Evolutionary conservation across 2,329 filamentous ascomycete genomes (phyloP), one percentile per base, ranked within the genome.

Genomic region (Botrytis byssoidea): DNA sequence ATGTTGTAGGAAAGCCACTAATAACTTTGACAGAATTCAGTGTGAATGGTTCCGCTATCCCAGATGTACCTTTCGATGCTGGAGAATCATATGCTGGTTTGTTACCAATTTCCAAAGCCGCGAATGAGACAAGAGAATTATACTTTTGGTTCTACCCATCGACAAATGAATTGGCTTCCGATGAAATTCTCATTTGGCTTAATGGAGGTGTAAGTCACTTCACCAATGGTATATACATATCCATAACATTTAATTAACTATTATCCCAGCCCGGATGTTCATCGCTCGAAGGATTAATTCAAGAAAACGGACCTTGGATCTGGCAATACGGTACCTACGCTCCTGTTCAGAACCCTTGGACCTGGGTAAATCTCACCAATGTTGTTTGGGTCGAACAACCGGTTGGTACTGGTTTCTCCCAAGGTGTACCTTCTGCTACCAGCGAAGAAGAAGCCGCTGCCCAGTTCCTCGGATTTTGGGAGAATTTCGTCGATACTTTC

Each of bases 401-500:
- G 8, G 74, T 81, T 1, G 79, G 79, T 10, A 81, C 78, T 4
- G 80, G 79, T 0, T 81, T 80, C 72, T 77, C 77, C 12, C 76
- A 77, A 63, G 79, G 79, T 6, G 87, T 83, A 0, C 85, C 89
- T 5, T 92, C 87, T 0, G 91, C 91, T 16, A 89, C 85, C 6
- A 88, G 87, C 77, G 90, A 93, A 76, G 86, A 89, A 44, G 91
- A 94, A 76, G 85, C 92, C 1, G 91, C 91, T 0, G 82, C 83
- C n/a, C 88, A 95, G 77, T 94, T 95, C 80, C 84, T 92, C 25
- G 91, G 91, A 68, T 96, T 94, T 83, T 94, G 90, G 86, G 90
- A 91, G 83, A 93, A 93, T 83, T 94, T 94, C 77, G 83, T 93
- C 74, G 85, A 92, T 48, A 90, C 89, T 0, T 94, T 94, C 77